Percentiles rank a stretch among this genome's conserved stretches.
Evolutionary conservation across 2,329 filamentous ascomycete species (phyloP).

Genomic region (Alternaria triticina): DNA sequence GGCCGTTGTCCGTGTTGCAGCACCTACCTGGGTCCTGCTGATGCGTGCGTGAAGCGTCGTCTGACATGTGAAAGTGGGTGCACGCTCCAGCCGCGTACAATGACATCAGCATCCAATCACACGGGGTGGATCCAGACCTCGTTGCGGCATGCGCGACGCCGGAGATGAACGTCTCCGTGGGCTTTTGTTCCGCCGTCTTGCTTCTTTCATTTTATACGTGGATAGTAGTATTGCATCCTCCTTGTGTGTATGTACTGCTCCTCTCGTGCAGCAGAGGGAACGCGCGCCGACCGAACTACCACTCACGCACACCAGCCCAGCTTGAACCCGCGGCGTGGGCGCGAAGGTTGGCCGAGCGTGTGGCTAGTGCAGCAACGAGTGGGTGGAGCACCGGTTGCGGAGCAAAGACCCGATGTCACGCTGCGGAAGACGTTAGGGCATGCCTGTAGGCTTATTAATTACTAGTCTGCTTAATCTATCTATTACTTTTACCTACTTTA

Average conservation of each 20-base stretch:
- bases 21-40: neutral
- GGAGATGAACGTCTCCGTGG: neutral
- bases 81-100: constrained; percentile 9
- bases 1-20: constrained; percentile 18
- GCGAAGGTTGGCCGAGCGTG: neutral
- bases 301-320: neutral
- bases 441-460: no score
- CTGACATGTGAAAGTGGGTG: constrained; percentile 20
- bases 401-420: neutral
- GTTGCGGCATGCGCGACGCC: constrained; percentile 1
- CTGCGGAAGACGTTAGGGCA: no score
- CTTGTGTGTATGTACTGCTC: neutral
- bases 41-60: neutral
- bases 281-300: no score
- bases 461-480: no score
- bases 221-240: neutral
- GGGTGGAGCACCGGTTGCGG: neutral
- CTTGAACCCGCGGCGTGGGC: neutral
- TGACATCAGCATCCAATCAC: constrained; percentile 17
- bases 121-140: constrained; percentile 2
- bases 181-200: neutral
- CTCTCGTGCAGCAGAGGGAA: neutral
- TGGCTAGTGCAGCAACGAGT: neutral
- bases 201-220: neutral
- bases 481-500: no score